Base-by-base conservation (phyloP, 306 rosid genomes). In the Vigna hirtella region DNA sequence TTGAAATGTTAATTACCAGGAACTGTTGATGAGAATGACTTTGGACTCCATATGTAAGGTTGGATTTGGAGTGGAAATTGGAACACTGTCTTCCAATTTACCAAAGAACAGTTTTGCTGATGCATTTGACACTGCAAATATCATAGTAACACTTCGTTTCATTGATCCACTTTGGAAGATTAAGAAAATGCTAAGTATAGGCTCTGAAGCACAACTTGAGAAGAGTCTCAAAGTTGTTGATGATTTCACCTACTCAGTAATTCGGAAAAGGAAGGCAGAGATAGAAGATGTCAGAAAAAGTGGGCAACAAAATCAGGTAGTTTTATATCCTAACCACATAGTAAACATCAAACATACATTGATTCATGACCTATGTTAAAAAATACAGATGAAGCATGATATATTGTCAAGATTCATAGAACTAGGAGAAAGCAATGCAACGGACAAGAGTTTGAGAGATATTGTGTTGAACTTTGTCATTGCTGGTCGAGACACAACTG, bases 401-500 rank as follows among this genome's bases (percentile, higher is more conserved):
- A 87, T 95, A 81, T 75, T 95, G 77, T 93, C 99, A 55, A 89
- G 99, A 82, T 95, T 95, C 84, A 91, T 93, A 24, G 94, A 87
- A 78, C 45, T 93, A 22, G 95, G 91, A 47, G 91, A 76, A 62
- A 81, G 51, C 74, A 84, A 83, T 50, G 88, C 89, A 52, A 88
- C 85, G 4, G 91, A 93, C 64, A 95, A 93, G 66, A 89, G 88
- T 80, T 87, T 93, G 9, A 89, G 99, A 89, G 99, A 95, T 67
- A 83, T 95, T 48, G 92, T 95, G 20, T 85, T 93, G 72, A 95
- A 93, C 85, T 93, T 95, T 62, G 97, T 95, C 78, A 95, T 95
- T n/a, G 99, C 98, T 15, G 99, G 99, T n/a, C 78, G 96, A 4
- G 99, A 93, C 82, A 95, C 99, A 62, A 95, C 98, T 8, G 99